Percentiles rank a stretch among this genome's conserved stretches.
These are phyloP conservation scores for Miscanthus sacchariflorus DNA, from an alignment of 202 grass and related monocot species.

Conservation along the genomic window DNA sequence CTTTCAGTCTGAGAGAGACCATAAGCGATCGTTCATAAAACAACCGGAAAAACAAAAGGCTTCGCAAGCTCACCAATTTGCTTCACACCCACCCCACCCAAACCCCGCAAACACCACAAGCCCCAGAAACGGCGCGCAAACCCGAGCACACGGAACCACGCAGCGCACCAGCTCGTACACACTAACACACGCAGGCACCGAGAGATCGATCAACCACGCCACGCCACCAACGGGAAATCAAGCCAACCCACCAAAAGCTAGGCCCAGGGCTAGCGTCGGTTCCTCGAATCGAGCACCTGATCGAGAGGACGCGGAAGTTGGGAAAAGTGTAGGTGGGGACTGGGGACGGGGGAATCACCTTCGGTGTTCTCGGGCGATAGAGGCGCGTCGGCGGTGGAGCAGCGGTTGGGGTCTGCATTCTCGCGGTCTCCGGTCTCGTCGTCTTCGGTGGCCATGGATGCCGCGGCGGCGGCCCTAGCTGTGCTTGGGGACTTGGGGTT, in stretches of 20 bases:
- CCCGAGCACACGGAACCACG: background rate
- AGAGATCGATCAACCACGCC: conserved; percentile 16
- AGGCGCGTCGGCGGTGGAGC: conserved; percentile 16
- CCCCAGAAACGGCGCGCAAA: background rate
- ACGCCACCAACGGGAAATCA: background rate
- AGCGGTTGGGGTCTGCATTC: conserved; percentile 4
- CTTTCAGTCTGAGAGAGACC: background rate
- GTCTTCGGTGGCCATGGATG: conserved; percentile 22
- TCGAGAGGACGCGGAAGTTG: conserved; percentile 5
- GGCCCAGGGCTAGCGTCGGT: background rate
- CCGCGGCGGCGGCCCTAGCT: background rate
- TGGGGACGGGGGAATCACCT: conserved; percentile 19
- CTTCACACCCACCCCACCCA: background rate
- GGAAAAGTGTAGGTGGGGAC: background rate
- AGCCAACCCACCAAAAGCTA: background rate
- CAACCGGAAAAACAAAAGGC: background rate
- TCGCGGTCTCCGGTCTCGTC: conserved; percentile 7
- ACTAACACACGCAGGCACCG: background rate
- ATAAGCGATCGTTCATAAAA: background rate
- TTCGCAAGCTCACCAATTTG: background rate
- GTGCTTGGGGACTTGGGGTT: conserved; percentile 22
- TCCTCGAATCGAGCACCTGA: background rate
- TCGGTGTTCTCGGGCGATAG: background rate
- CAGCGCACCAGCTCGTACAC: background rate
- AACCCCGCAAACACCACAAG: background rate